Conservation (phyloP, 192 early-diverging fungal genomes). For the Entomortierella parvispora region DNA sequence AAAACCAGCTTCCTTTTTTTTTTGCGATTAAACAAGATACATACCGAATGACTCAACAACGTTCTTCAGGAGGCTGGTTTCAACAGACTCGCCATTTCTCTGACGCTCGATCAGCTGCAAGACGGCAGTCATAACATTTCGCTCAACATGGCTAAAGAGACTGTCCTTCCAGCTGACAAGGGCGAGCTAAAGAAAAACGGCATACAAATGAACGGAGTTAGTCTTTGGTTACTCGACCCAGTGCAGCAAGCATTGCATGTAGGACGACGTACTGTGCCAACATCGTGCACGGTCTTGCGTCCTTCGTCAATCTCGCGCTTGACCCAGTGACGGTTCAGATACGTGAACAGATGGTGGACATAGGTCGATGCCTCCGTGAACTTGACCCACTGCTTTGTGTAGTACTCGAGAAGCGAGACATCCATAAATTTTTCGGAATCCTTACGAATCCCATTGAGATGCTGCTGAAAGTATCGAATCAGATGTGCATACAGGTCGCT, state of each 20-base stretch:
- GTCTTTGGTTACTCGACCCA: too few relatives aligned
- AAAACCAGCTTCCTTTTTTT: too few relatives aligned
- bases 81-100: conserved; percentile 90
- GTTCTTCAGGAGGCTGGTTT: conserved; percentile 84
- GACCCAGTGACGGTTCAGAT: conserved; percentile 98
- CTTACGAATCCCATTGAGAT: conserved; percentile 63
- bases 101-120: conserved; percentile 84
- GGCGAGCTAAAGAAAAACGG: conserved; percentile 63
- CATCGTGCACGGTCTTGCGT: conserved; percentile 86
- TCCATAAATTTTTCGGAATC: conserved; percentile 75
- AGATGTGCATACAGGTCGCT: conserved; percentile 64
- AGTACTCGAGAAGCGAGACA: conserved; percentile 86
- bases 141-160: conserved; percentile 74
- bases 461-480: conserved; percentile 63
- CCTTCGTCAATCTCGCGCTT: conserved; percentile 96
- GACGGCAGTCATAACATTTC: conserved; percentile 78
- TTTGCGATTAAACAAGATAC: too few relatives aligned
- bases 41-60: conserved; percentile 94
- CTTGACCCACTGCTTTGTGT: conserved; percentile 89
- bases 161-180: conserved; percentile 90
- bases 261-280: conserved; percentile 83
- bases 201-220: background rate
- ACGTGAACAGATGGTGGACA: conserved; percentile 92
- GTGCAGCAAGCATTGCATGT: background rate
- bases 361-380: conserved; percentile 87